phyloP scores from a whole-genome alignment of 805 yeast genomes.

The Yamadazyma sp. region DNA sequence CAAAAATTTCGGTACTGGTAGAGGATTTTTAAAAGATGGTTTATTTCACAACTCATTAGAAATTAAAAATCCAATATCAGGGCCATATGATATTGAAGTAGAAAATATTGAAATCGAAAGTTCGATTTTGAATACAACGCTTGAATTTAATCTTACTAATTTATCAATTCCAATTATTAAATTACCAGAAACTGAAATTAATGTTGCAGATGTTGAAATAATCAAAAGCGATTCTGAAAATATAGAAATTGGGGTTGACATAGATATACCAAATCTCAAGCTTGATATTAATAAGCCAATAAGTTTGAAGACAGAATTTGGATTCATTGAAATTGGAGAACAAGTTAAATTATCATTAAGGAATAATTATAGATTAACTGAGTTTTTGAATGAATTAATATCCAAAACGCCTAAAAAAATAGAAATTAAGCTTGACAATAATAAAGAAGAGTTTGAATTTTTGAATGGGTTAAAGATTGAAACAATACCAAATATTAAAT shows the following conservation, averaged over 20 bases:
- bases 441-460: neutral
- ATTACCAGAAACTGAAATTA: constrained; percentile 7
- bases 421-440: neutral
- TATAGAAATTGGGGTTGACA: neutral
- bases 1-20: neutral
- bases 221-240: neutral
- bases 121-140: constrained; percentile 2
- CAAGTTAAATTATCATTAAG: neutral
- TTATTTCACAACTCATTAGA: neutral
- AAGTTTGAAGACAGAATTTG: neutral
- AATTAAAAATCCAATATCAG: neutral
- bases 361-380: neutral
- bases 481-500: constrained; percentile 1
- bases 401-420: neutral
- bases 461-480: constrained; percentile 1
- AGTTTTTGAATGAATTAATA: constrained; percentile 7
- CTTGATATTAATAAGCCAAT: constrained; percentile 1
- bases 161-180: neutral
- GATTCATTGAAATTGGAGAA: constrained; percentile 6
- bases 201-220: constrained; percentile 19
- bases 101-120: constrained; percentile 1
- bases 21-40: neutral
- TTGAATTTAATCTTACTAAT: neutral
- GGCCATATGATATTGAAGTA: neutral
- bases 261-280: constrained; percentile 1